Conservation (phyloP, 2,329 filamentous ascomycete genomes). For the Aspergillus calidoustus region DNA sequence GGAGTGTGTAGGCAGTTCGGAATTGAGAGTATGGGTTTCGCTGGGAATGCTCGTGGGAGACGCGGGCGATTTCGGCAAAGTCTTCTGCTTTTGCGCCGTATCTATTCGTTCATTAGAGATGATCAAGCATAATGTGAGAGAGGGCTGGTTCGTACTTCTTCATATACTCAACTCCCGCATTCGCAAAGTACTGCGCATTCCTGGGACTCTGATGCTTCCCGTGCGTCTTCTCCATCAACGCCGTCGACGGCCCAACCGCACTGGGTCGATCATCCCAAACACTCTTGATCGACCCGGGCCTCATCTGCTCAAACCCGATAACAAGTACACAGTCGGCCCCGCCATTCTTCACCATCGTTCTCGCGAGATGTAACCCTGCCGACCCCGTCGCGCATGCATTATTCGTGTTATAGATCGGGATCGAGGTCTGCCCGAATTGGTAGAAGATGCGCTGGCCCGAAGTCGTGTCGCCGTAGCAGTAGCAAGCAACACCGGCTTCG, state of each 20-base stretch:
- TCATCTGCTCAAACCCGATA: slow-evolving; percentile 98
- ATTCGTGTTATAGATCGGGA: slow-evolving; percentile 97
- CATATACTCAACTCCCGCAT: slow-evolving; percentile 92
- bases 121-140: neutral
- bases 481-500: slow-evolving; percentile 91
- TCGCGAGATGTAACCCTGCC: slow-evolving; percentile 82
- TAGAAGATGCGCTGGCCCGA: slow-evolving; percentile 97
- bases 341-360: slow-evolving; percentile 78
- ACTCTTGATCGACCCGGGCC: slow-evolving; percentile 79
- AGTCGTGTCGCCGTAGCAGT: slow-evolving; percentile 94
- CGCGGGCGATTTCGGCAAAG: slow-evolving; percentile 90
- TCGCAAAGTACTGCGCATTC: slow-evolving; percentile 92
- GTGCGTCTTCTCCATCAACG: slow-evolving; percentile 82
- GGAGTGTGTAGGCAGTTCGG: slow-evolving; percentile 84
- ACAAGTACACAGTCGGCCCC: slow-evolving; percentile 87
- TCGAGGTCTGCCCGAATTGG: slow-evolving; percentile 96
- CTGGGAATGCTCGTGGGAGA: slow-evolving; percentile 91
- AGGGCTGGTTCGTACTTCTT: slow-evolving; percentile 65
- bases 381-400: slow-evolving; percentile 97
- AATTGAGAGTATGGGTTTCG: slow-evolving; percentile 98
- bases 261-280: slow-evolving; percentile 86
- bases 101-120: slow-evolving; percentile 45
- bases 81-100: slow-evolving; percentile 82
- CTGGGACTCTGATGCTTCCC: slow-evolving; percentile 81
- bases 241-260: slow-evolving; percentile 71